Percentiles rank a stretch among this genome's conserved stretches.
Conservation (phyloP, 345 rosid genomes). For the Eucalyptus erythrocorys region DNA sequence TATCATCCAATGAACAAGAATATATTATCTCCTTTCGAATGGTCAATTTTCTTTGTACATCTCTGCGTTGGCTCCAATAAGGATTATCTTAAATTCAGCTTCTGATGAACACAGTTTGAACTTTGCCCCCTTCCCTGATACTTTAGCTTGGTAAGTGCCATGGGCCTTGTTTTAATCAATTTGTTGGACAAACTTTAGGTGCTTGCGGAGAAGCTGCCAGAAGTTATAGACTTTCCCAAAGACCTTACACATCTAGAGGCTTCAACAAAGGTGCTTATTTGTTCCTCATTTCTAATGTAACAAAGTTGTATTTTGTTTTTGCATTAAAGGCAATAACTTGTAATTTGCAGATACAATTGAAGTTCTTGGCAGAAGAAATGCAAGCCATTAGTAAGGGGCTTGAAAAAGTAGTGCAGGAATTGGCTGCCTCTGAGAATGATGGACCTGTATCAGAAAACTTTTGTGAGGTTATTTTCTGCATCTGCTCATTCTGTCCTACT, state of each 20-base stretch:
- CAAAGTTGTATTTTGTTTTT: background rate
- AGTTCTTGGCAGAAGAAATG: conserved; percentile 96
- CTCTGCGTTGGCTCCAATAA: background rate
- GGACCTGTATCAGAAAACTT: conserved; percentile 70
- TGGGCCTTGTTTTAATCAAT: background rate
- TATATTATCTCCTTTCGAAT: background rate
- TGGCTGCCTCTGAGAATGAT: conserved; percentile 74
- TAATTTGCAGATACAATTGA: conserved; percentile 66
- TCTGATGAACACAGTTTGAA: background rate
- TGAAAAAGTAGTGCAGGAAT: conserved; percentile 83
- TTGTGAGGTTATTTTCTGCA: conserved; percentile 28
- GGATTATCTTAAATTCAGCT: background rate
- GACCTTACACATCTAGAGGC: conserved; percentile 60
- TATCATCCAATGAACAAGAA: background rate
- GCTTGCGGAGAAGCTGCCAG: conserved; percentile 77
- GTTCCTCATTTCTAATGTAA: background rate
- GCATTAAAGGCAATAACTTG: background rate
- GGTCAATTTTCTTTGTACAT: background rate
- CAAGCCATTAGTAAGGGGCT: conserved; percentile 95
- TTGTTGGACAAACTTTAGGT: conserved; percentile 28
- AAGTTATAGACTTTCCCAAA: conserved; percentile 67
- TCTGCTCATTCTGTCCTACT: background rate
- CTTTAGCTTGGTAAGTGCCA: background rate
- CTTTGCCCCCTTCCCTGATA: background rate
- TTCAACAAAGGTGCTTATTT: conserved; percentile 53